A percentile compares a stretch with the other conserved stretches of the same genome.
Evolutionary conservation across 2,329 filamentous ascomycete genomes (phyloP).

Genomic region (Knufia petricola): DNA sequence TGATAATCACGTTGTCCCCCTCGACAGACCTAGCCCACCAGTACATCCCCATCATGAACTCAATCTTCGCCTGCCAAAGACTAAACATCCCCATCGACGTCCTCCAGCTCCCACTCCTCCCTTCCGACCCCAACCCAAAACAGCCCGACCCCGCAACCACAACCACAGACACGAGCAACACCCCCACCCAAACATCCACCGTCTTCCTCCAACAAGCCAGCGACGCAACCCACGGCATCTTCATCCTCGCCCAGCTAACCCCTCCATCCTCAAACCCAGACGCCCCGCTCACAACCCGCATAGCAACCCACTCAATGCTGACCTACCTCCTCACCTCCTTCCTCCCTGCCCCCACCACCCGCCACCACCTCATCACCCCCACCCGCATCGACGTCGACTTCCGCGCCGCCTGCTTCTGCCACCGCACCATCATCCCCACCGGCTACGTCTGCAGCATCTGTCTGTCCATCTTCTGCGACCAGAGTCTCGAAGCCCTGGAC

Average conservation of each 20-base stretch:
- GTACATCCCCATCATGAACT: constrained; percentile 98
- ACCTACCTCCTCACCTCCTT: constrained; percentile 95
- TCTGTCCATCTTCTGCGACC: constrained; percentile 74
- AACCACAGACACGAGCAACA: neutral
- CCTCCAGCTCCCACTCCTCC: constrained; percentile 51
- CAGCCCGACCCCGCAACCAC: neutral
- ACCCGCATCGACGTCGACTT: constrained; percentile 87
- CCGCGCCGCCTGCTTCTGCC: constrained; percentile 95
- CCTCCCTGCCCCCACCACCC: constrained; percentile 58
- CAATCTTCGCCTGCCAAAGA: constrained; percentile 88
- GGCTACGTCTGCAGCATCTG: constrained; percentile 96
- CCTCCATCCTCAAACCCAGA: constrained; percentile 18
- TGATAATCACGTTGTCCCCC: constrained; percentile 82
- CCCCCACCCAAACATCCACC: constrained; percentile 34
- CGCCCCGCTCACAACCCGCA: constrained; percentile 24
- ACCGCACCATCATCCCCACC: constrained; percentile 78
- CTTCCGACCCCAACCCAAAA: constrained; percentile 3
- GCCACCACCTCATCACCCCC: constrained; percentile 62
- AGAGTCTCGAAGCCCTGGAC: constrained; percentile 35
- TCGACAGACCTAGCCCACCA: constrained; percentile 78
- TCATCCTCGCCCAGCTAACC: constrained; percentile 44
- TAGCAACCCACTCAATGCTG: constrained; percentile 58
- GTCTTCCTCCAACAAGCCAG: constrained; percentile 91
- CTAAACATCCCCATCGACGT: constrained; percentile 86
- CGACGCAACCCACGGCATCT: constrained; percentile 61